Conservation (phyloP, 2,329 filamentous ascomycete species). For the Shiraia sp. region DNA sequence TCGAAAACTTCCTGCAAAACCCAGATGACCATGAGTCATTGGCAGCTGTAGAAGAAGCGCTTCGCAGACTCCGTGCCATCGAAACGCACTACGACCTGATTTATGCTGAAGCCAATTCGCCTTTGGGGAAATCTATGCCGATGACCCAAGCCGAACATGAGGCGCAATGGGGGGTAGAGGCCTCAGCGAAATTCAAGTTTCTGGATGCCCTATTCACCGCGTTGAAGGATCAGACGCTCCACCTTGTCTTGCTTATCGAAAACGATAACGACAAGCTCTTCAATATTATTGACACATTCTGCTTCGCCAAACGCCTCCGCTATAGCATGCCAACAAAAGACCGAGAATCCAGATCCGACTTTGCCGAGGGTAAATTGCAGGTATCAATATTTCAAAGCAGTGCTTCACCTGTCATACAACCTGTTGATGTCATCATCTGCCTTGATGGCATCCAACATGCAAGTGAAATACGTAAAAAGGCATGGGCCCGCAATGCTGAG, state of each 20-base stretch:
- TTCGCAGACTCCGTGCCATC: slow-evolving; percentile 26
- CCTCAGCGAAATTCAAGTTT: slow-evolving; percentile 41
- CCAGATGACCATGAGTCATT: slow-evolving; percentile 14
- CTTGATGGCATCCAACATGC: slow-evolving; percentile 42
- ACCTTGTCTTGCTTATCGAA: slow-evolving; percentile 34
- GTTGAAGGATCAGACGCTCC: slow-evolving; percentile 24
- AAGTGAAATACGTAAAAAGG: slow-evolving; percentile 26
- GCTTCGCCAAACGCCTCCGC: slow-evolving; percentile 23
- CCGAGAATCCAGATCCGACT: slow-evolving; percentile 8
- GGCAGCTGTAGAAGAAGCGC: slow-evolving; percentile 17
- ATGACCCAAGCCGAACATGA: slow-evolving; percentile 23
- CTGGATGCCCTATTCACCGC: slow-evolving; percentile 25
- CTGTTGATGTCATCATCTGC: slow-evolving; percentile 47
- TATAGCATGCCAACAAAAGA: slow-evolving; percentile 30
- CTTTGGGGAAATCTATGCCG: slow-evolving; percentile 10
- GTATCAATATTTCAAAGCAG: slow-evolving; percentile 43
- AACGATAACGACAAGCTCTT: slow-evolving; percentile 26
- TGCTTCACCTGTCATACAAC: slow-evolving; percentile 19
- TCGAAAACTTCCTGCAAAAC: slow-evolving; percentile 21
- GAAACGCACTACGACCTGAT: slow-evolving; percentile 41
- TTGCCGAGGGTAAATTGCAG: slow-evolving; percentile 18
- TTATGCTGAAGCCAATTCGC: slow-evolving; percentile 22
- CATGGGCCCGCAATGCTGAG: slow-evolving; percentile 26
- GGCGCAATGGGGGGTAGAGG: slow-evolving; percentile 33
- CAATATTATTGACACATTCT: slow-evolving; percentile 32